These are phyloP conservation scores for Termitomyces sp. DNA, from an alignment of 768 basidiomycete genomes.

Conservation along the genomic window DNA sequence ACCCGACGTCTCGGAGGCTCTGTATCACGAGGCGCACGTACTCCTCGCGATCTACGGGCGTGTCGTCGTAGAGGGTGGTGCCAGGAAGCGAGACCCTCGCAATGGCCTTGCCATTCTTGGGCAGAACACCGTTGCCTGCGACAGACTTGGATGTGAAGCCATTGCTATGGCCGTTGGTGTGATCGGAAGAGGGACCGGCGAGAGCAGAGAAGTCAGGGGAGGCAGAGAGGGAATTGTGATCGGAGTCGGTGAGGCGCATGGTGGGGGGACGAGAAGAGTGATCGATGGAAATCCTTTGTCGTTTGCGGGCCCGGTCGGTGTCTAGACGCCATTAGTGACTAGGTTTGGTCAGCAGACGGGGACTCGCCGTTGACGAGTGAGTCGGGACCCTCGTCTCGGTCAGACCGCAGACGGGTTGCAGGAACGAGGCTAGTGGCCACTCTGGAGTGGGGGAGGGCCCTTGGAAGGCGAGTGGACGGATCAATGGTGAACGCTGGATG, in stretches of 20 bases:
- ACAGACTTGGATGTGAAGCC: slow-evolving; percentile 31
- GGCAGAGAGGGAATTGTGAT: slow-evolving; percentile 40
- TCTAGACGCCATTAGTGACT: slow-evolving; percentile 13
- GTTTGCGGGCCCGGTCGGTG: slow-evolving; percentile 54
- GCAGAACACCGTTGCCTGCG: slow-evolving; percentile 35
- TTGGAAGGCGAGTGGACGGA: slow-evolving; percentile 51
- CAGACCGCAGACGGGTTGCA: slow-evolving; percentile 55
- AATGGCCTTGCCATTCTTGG: slow-evolving; percentile 47
- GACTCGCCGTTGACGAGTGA: slow-evolving; percentile 27
- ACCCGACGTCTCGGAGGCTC: slow-evolving; percentile 84
- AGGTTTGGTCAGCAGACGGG: slow-evolving; percentile 9
- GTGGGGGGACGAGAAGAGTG: slow-evolving; percentile 24
- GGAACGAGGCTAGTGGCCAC: slow-evolving; percentile 49
- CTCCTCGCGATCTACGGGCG: slow-evolving; percentile 80
- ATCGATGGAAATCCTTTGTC: slow-evolving; percentile 55
- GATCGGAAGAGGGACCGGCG: slow-evolving; percentile 52
- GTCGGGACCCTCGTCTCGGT: slow-evolving; percentile 48
- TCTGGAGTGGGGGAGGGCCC: slow-evolving; percentile 47
- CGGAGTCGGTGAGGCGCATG: slow-evolving; percentile 51
- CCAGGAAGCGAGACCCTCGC: slow-evolving; percentile 66
- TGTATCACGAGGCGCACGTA: slow-evolving; percentile 87
- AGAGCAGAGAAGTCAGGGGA: slow-evolving; percentile 37
- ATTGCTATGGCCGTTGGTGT: slow-evolving; percentile 36
- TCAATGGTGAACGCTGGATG: slow-evolving; percentile 46
- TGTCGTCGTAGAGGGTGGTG: slow-evolving; percentile 72